Evolutionary conservation across 345 rosid genomes (phyloP).

Genomic region (Populus alba): DNA sequence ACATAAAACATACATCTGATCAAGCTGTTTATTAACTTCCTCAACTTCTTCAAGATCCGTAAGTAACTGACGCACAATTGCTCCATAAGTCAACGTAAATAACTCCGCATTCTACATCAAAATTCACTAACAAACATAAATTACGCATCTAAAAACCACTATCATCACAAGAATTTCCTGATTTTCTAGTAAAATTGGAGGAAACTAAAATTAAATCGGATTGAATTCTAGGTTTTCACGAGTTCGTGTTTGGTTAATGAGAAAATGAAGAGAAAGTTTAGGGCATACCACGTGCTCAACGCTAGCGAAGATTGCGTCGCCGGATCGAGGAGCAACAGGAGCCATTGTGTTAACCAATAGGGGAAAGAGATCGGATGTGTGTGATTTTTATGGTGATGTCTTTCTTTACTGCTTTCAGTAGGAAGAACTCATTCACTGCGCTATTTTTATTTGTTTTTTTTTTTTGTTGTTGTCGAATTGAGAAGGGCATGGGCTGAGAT

Average conservation of each 20-base stretch:
- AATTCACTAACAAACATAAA: slow-evolving; percentile 9
- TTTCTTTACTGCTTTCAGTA: neutral
- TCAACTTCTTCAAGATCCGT: slow-evolving; percentile 95
- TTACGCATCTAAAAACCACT: neutral
- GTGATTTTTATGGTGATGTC: neutral
- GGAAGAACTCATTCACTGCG: too few relatives aligned
- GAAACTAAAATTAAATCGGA: too few relatives aligned
- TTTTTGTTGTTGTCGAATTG: too few relatives aligned
- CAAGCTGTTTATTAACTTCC: slow-evolving; percentile 95
- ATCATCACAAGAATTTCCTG: neutral
- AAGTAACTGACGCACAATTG: slow-evolving; percentile 83
- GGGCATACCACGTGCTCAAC: slow-evolving; percentile 74
- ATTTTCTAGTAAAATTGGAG: too few relatives aligned
- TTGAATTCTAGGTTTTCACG: too few relatives aligned
- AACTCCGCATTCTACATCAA: slow-evolving; percentile 78
- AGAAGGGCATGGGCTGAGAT: too few relatives aligned
- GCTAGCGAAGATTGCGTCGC: slow-evolving; percentile 88
- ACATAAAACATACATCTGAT: slow-evolving; percentile 62
- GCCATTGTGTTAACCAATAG: slow-evolving; percentile 38
- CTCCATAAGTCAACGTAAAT: slow-evolving; percentile 89
- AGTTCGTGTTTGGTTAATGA: too few relatives aligned
- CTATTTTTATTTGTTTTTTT: too few relatives aligned
- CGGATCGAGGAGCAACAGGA: slow-evolving; percentile 75
- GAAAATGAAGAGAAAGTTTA: neutral
- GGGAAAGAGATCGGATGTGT: neutral